phyloP scores from a whole-genome alignment of 352 stramenopile genomes.

The Pythium dissimile region DNA sequence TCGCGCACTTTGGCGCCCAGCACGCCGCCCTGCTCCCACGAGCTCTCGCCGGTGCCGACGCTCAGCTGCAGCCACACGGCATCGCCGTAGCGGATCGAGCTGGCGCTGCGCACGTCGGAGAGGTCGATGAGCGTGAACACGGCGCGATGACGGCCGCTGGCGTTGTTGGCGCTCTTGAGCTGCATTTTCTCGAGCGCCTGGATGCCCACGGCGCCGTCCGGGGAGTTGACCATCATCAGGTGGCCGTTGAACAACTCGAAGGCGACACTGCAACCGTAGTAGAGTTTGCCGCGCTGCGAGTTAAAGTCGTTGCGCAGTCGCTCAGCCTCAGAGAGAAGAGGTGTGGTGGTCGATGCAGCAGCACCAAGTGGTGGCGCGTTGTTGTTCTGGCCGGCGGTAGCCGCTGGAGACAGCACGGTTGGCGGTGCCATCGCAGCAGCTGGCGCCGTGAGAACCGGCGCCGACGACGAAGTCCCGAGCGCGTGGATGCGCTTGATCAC shows the following conservation, averaged over 20 bases:
- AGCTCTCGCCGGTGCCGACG: slow-evolving; percentile 53
- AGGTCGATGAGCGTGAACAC: slow-evolving; percentile 76
- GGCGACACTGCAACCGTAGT: slow-evolving; percentile 65
- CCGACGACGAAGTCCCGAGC: slow-evolving; percentile 43
- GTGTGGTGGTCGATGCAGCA: neutral
- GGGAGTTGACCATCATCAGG: slow-evolving; percentile 63
- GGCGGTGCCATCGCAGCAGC: neutral
- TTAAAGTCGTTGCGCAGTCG: slow-evolving; percentile 74
- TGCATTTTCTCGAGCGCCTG: slow-evolving; percentile 62
- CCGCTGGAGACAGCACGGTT: neutral
- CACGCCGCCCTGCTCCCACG: slow-evolving; percentile 73
- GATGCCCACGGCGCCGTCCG: slow-evolving; percentile 58
- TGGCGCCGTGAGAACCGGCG: slow-evolving; percentile 20
- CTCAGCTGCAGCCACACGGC: slow-evolving; percentile 75
- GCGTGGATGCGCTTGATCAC: slow-evolving; percentile 54
- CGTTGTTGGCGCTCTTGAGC: slow-evolving; percentile 31
- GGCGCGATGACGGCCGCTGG: slow-evolving; percentile 47
- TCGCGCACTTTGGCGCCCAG: slow-evolving; percentile 72
- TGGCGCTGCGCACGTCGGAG: slow-evolving; percentile 56
- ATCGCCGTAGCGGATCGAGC: slow-evolving; percentile 70
- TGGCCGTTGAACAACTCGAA: slow-evolving; percentile 74
- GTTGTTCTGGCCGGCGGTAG: neutral
- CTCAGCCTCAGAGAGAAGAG: slow-evolving; percentile 35
- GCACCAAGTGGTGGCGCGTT: too few relatives aligned
- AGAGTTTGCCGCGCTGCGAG: slow-evolving; percentile 53